Percentiles rank a stretch among this genome's conserved stretches.
Conservation (phyloP, 371 early-diverging fungal species). For the Mortierella sp. region DNA sequence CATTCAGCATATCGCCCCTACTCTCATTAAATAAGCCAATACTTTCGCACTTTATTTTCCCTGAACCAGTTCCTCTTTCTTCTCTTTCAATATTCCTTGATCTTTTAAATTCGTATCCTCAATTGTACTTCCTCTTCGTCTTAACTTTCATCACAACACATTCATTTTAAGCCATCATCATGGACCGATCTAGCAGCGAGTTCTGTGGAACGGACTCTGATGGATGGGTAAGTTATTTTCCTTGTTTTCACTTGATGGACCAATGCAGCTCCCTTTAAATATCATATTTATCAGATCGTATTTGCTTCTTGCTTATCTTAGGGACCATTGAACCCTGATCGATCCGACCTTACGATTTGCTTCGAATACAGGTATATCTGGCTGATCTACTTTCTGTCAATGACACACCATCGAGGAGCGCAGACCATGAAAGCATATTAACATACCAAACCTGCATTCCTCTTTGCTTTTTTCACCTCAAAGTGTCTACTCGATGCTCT, state of each 20-base stretch:
- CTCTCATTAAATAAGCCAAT: background rate
- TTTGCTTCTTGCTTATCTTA: slow-evolving; percentile 25
- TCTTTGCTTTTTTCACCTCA: background rate
- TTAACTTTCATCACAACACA: background rate
- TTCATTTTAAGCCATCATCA: background rate
- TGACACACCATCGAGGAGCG: background rate
- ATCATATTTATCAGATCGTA: background rate
- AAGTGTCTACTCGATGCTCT: slow-evolving; percentile 47
- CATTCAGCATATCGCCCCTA: background rate
- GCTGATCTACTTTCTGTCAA: slow-evolving; percentile 28
- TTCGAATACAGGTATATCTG: slow-evolving; percentile 78
- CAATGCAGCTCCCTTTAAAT: background rate
- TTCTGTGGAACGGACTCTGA: slow-evolving; percentile 22
- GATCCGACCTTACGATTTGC: slow-evolving; percentile 80
- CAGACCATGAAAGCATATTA: background rate
- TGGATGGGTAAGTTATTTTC: slow-evolving; percentile 32
- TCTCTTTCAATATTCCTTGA: background rate
- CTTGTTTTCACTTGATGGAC: background rate
- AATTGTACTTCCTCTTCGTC: too few relatives aligned
- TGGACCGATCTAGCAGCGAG: background rate
- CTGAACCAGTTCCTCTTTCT: background rate
- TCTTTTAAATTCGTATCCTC: too few relatives aligned
- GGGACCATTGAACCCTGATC: slow-evolving; percentile 71
- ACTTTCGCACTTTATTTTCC: too few relatives aligned
- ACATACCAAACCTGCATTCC: background rate